Evolutionary conservation across 345 rosid species (phyloP).

Genomic region (Crucihimalaya himalaica): DNA sequence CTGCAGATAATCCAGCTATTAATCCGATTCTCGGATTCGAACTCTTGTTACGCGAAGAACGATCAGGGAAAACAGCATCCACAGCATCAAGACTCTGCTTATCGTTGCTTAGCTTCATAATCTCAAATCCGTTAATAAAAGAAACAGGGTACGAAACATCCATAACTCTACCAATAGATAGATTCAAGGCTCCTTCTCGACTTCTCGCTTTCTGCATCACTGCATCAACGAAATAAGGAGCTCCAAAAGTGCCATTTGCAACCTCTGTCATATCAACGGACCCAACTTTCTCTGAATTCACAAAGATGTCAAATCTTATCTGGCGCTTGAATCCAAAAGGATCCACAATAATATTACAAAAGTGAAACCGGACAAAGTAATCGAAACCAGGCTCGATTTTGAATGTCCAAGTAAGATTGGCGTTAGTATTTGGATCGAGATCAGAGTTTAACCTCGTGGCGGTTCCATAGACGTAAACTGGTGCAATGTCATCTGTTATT

Average conservation of each 20-base stretch:
- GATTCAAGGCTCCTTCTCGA: constrained; percentile 31
- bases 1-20: constrained; percentile 47
- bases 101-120: constrained; percentile 64
- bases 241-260: constrained; percentile 43
- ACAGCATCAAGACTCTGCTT: constrained; percentile 48
- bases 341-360: constrained; percentile 57
- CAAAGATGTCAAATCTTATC: constrained; percentile 50
- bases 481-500: constrained; percentile 55
- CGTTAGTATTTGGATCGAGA: constrained; percentile 24
- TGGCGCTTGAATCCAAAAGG: not conserved
- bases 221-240: constrained; percentile 66
- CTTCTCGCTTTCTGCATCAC: constrained; percentile 39
- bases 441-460: constrained; percentile 55
- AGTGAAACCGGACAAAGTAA: constrained; percentile 74
- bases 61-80: constrained; percentile 33
- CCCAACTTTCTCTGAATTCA: constrained; percentile 54
- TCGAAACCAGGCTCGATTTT: constrained; percentile 65
- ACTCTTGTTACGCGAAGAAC: constrained; percentile 11
- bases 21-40: constrained; percentile 37
- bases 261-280: constrained; percentile 51
- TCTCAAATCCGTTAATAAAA: constrained; percentile 67
- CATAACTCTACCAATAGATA: constrained; percentile 65
- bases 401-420: constrained; percentile 75
- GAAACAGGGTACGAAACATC: constrained; percentile 33
- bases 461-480: constrained; percentile 70